Evolutionary conservation across 1,139 yeast genomes (phyloP).

Genomic region (Candida freyschussii): DNA sequence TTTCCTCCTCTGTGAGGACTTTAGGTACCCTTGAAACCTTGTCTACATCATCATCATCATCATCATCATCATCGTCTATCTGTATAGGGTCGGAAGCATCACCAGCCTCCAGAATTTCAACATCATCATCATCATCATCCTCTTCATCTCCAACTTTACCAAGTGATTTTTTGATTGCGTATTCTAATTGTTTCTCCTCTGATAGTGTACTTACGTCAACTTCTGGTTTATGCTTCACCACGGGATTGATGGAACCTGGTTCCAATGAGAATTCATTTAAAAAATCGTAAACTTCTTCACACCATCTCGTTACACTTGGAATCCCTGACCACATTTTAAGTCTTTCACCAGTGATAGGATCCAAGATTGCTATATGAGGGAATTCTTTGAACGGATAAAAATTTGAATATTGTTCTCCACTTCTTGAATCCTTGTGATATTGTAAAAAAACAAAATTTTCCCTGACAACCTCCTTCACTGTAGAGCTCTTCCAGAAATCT

Average conservation of each 20-base stretch:
- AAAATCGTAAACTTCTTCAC: slow-evolving; percentile 55
- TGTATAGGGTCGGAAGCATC: slow-evolving; percentile 19
- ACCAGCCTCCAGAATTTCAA: slow-evolving; percentile 13
- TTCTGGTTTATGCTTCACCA: slow-evolving; percentile 48
- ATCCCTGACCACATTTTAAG: slow-evolving; percentile 70
- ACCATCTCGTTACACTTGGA: slow-evolving; percentile 55
- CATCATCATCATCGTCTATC: slow-evolving; percentile 19
- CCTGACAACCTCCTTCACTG: slow-evolving; percentile 58
- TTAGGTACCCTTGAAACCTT: slow-evolving; percentile 16
- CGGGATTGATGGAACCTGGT: slow-evolving; percentile 65
- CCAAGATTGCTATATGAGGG: slow-evolving; percentile 91
- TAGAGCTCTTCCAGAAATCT: slow-evolving; percentile 83
- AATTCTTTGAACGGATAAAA: slow-evolving; percentile 64
- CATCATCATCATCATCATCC: slow-evolving; percentile 18
- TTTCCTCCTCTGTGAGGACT: slow-evolving; percentile 23
- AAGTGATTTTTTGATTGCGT: slow-evolving; percentile 70
- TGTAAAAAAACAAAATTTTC: slow-evolving; percentile 76
- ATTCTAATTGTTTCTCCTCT: slow-evolving; percentile 81
- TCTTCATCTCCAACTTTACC: slow-evolving; percentile 25
- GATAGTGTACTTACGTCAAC: slow-evolving; percentile 60
- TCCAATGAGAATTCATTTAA: slow-evolving; percentile 61
- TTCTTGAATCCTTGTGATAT: slow-evolving; percentile 70
- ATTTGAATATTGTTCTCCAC: slow-evolving; percentile 64
- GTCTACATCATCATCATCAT: no score
- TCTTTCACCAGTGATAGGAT: slow-evolving; percentile 93